Evolutionary conservation across 306 rosid genomes (phyloP).

Genomic region (Corylus heterophylla): DNA sequence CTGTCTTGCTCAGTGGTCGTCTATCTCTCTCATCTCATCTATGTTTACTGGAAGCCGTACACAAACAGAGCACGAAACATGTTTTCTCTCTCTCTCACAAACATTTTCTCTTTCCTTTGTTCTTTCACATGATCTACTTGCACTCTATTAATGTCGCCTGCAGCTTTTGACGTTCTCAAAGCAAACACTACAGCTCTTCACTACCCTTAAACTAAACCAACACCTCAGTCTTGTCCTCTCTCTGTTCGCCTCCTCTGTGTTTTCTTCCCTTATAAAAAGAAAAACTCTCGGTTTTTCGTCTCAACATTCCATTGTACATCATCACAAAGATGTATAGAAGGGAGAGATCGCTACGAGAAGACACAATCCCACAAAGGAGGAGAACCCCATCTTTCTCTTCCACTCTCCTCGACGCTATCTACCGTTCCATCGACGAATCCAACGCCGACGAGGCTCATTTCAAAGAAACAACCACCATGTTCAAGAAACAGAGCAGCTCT

Average conservation of each 20-base stretch:
- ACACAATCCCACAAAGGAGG: constrained; percentile 48
- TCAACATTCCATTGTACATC: background rate
- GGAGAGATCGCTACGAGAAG: constrained; percentile 32
- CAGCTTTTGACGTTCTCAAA: constrained; percentile 57
- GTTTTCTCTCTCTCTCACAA: background rate
- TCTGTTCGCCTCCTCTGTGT: background rate
- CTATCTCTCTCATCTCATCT: constrained; percentile 27
- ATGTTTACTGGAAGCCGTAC: constrained; percentile 41
- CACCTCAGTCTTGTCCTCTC: constrained; percentile 6
- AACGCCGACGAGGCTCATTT: constrained; percentile 32
- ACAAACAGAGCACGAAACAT: constrained; percentile 38
- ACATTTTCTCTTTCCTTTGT: constrained; percentile 15
- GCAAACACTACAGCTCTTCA: constrained; percentile 60
- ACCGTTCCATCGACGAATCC: constrained; percentile 57
- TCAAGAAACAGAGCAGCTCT: constrained; percentile 30
- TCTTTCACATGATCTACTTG: constrained; percentile 46
- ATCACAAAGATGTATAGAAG: constrained; percentile 33
- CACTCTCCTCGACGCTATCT: constrained; percentile 56
- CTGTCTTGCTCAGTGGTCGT: constrained; percentile 21
- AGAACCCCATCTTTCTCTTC: constrained; percentile 78
- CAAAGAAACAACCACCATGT: constrained; percentile 7
- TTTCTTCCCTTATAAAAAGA: constrained; percentile 19
- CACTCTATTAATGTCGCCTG: constrained; percentile 35
- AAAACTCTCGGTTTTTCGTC: constrained; percentile 3
- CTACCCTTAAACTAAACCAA: constrained; percentile 24